A percentile compares a stretch with the other conserved stretches of the same genome.
These are phyloP conservation scores for Torulaspora quercuum DNA, from an alignment of 805 yeast genomes.

Conservation along the genomic window DNA sequence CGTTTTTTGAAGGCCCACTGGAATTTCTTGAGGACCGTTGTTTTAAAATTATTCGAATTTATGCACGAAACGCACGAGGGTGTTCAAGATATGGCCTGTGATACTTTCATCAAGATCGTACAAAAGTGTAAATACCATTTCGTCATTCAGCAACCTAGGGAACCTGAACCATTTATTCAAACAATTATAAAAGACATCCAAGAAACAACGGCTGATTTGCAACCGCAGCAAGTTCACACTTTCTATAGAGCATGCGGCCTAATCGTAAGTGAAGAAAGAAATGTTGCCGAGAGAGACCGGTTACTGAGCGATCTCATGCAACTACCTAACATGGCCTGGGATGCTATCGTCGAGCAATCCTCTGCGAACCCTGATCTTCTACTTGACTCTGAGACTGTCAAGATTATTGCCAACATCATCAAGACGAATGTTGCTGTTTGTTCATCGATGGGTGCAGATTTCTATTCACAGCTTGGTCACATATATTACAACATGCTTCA, in stretches of 20 bases:
- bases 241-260: conserved; percentile 97
- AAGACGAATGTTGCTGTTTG: conserved; percentile 96
- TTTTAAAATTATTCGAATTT: conserved; percentile 90
- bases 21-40: conserved; percentile 94
- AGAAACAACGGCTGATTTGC: conserved; percentile 83
- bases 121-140: conserved; percentile 94
- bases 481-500: conserved; percentile 89
- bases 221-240: conserved; percentile 96
- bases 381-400: conserved; percentile 77
- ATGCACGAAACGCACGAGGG: conserved; percentile 99
- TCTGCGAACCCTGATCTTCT: conserved; percentile 77
- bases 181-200: conserved; percentile 83
- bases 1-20: conserved; percentile 96
- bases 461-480: conserved; percentile 78
- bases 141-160: conserved; percentile 80
- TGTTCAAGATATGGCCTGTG: conserved; percentile 99
- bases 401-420: conserved; percentile 86
- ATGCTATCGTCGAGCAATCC: conserved; percentile 79
- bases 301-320: conserved; percentile 77
- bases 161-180: conserved; percentile 84
- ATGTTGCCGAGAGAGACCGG: conserved; percentile 63
- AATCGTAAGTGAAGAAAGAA: conserved; percentile 82
- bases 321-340: conserved; percentile 94
- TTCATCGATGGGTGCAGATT: conserved; percentile 88
- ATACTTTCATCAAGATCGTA: conserved; percentile 93